phyloP scores from a whole-genome alignment of 2,329 filamentous ascomycete genomes.

The Fusarium austroafricanum region DNA sequence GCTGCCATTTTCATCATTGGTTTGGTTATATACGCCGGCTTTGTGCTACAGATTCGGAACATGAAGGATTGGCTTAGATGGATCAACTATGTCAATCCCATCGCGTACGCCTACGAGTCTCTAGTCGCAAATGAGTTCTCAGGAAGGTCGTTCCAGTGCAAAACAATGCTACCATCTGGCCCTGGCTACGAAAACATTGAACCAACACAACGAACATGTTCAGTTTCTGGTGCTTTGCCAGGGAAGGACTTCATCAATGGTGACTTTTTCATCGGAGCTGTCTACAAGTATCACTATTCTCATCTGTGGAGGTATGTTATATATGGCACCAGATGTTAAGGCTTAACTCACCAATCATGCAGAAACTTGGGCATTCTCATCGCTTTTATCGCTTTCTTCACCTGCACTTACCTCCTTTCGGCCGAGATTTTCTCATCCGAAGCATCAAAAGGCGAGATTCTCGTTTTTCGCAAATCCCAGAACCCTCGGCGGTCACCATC shows the following conservation, averaged over 20 bases:
- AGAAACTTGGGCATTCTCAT: conserved; percentile 41
- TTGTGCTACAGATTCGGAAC: conserved; percentile 56
- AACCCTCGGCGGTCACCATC: rapidly evolving
- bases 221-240: conserved; percentile 24
- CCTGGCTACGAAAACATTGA: conserved; percentile 6
- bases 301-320: conserved; percentile 62
- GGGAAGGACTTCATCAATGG: conserved; percentile 23
- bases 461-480: conserved; percentile 66
- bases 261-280: conserved; percentile 26
- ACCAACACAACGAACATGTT: not conserved
- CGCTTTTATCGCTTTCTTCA: conserved; percentile 32
- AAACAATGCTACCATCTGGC: conserved; percentile 44
- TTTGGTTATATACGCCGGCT: conserved; percentile 63
- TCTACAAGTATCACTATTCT: conserved; percentile 61
- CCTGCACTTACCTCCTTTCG: conserved; percentile 16
- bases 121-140: conserved; percentile 72
- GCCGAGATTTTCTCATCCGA: conserved; percentile 18
- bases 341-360: not conserved
- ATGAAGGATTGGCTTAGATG: conserved; percentile 66
- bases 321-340: rapidly evolving
- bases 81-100: conserved; percentile 72
- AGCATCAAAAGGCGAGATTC: conserved; percentile 32
- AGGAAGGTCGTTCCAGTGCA: conserved; percentile 60
- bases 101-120: conserved; percentile 73
- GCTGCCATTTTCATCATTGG: conserved; percentile 35